These are phyloP conservation scores for Tulasnella sp. DNA, from an alignment of 768 basidiomycete species.

Conservation along the genomic window DNA sequence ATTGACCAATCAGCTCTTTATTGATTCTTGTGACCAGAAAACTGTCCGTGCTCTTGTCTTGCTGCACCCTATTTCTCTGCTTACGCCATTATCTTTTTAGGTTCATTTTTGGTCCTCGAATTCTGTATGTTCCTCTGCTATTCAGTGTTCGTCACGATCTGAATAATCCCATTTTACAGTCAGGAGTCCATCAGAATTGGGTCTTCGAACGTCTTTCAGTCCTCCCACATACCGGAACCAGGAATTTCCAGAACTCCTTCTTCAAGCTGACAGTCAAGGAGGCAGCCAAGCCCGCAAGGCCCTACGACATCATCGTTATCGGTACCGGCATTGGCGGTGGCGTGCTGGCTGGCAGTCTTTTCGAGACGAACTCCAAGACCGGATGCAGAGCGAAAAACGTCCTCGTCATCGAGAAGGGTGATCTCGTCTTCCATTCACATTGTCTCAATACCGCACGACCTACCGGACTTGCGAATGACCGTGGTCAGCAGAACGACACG, in stretches of 20 bases:
- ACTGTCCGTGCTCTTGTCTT: no score
- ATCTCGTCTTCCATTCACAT: slow-evolving; percentile 22
- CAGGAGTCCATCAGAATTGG: no score
- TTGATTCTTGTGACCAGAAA: no score
- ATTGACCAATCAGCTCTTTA: no score
- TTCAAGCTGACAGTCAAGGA: slow-evolving; percentile 16
- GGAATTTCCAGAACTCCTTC: not conserved
- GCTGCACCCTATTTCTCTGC: no score
- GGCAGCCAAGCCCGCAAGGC: slow-evolving; percentile 14
- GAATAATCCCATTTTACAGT: no score
- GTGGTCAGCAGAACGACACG: slow-evolving; percentile 22
- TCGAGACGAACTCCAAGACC: slow-evolving; percentile 20
- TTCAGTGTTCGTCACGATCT: no score
- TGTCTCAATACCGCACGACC: slow-evolving; percentile 23
- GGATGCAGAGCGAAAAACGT: slow-evolving; percentile 17
- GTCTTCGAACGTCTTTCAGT: no score
- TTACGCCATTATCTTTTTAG: no score
- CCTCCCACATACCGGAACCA: no score
- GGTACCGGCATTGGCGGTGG: slow-evolving; percentile 22
- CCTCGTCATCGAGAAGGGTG: slow-evolving; percentile 23
- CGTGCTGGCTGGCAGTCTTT: slow-evolving; percentile 23
- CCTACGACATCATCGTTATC: slow-evolving; percentile 21
- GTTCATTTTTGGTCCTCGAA: no score
- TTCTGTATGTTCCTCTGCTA: no score
- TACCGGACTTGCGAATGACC: slow-evolving; percentile 18